phyloP scores from a whole-genome alignment of 1,139 yeast species.

The Candida tetrigidarum region DNA sequence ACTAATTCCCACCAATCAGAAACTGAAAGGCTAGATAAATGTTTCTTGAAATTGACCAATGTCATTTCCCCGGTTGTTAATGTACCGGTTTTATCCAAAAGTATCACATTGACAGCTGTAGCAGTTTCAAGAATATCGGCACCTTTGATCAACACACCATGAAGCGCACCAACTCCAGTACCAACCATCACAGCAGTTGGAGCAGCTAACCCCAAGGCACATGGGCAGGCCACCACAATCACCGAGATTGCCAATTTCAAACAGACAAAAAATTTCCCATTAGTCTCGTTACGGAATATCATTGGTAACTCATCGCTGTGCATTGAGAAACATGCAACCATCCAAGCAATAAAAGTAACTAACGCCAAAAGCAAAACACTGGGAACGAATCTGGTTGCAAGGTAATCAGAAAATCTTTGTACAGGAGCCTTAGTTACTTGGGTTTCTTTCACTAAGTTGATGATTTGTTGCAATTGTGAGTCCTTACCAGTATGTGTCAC shows the following conservation, averaged over 20 bases:
- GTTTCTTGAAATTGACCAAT: conserved; percentile 36
- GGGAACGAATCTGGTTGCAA: conserved; percentile 90
- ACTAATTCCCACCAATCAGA: conserved; percentile 60
- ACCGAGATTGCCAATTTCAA: conserved; percentile 89
- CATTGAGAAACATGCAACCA: conserved; percentile 35
- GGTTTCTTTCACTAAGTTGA: conserved; percentile 84
- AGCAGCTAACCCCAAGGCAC: conserved; percentile 95
- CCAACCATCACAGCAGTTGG: conserved; percentile 99
- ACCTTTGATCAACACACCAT: conserved; percentile 92
- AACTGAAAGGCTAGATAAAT: conserved; percentile 17
- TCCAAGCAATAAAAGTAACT: conserved; percentile 75
- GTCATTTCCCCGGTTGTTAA: conserved; percentile 85
- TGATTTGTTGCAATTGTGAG: conserved; percentile 87
- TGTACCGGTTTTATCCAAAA: conserved; percentile 97
- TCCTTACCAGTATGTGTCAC: conserved; percentile 78
- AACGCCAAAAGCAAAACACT: conserved; percentile 63
- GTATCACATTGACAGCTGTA: conserved; percentile 62
- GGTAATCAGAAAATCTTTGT: conserved; percentile 82
- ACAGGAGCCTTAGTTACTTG: conserved; percentile 90
- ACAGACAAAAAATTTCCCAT: conserved; percentile 70
- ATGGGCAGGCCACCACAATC: conserved; percentile 96
- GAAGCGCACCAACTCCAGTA: conserved; percentile 90
- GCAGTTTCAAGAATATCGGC: conserved; percentile 88
- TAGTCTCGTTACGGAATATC: conserved; percentile 53
- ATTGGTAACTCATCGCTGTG: conserved; percentile 48